Evolutionary conservation across 148 eudicot genomes (phyloP), one percentile per base, ranked within the genome.

Genomic region (Vaccinium myrtillus): DNA sequence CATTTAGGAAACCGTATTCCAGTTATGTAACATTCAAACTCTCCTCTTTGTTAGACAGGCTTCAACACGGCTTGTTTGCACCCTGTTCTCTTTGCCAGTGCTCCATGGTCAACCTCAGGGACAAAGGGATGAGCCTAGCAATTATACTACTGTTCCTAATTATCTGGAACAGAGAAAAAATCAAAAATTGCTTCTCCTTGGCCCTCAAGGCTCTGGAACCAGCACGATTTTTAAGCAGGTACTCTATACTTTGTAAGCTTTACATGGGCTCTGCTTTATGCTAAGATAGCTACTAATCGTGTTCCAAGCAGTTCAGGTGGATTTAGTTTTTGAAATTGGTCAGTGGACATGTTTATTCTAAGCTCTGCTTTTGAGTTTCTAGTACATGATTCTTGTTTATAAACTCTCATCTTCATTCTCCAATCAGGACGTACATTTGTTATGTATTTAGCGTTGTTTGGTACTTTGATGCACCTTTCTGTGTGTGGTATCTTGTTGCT

Each of bases 171-270:
- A 88, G 89, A 92, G 89, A 88, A 94, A 88, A 84, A 77, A 81
- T 69, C 98, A 95, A 86, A 97, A 93, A 90, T 92, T 97, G 84
- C 93, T 97, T 81, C 91, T 97, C 58, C 91, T 97, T 77, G 99
- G 99, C 63, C 90, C 91, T 50, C 93, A 89, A 75, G 94, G 98
- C 73, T 90, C 98, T 83, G 99, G 99, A 86, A 95, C 99, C 82
- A 97, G 99, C 92, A 97, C 99, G 12, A 89, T 97, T n/a, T 97
- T 97, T 85, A 97, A 97, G 94, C 99, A 97, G 98, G 99, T 95
- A 90, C 32, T 30, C 10, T 19, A 49, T 84, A 76, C 61, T 53
- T 27, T n/a, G 6, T 85, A 39, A 73, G 43, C 43, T 54, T 81
- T 19, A 51, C 55, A 74, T 73, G 79, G 50, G 78, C 50, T 54